phyloP scores from a whole-genome alignment of 441 rosid genomes.

The Gossypium lobatum region DNA sequence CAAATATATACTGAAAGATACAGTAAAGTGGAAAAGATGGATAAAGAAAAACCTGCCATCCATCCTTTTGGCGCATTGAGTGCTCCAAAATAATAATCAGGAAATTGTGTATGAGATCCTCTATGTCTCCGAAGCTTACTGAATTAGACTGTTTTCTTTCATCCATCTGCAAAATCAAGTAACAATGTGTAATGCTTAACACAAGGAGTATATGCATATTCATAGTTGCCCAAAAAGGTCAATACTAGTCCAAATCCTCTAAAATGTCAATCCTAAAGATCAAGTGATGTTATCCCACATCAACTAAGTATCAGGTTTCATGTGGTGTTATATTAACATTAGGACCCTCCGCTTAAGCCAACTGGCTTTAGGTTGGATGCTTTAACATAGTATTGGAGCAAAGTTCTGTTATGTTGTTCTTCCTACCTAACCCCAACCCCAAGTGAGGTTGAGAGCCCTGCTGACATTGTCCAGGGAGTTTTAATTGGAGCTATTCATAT shows the following conservation, averaged over 20 bases:
- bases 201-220: slow-evolving; percentile 1
- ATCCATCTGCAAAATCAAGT: slow-evolving; percentile 58
- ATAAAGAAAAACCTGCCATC: slow-evolving; percentile 77
- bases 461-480: background rate
- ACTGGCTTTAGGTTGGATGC: background rate
- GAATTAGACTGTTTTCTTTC: slow-evolving; percentile 45
- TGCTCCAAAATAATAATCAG: slow-evolving; percentile 91
- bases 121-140: slow-evolving; percentile 66
- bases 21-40: background rate
- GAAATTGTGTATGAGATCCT: slow-evolving; percentile 91
- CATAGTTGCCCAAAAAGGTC: background rate
- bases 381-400: background rate
- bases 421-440: background rate
- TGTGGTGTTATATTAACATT: background rate
- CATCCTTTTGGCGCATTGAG: slow-evolving; percentile 99
- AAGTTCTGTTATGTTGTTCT: background rate
- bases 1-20: slow-evolving; percentile 12
- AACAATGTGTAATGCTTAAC: slow-evolving; percentile 3
- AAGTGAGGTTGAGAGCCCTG: background rate
- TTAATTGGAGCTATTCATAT: background rate
- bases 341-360: background rate
- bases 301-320: background rate
- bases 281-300: background rate
- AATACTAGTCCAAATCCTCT: background rate
- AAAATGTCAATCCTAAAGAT: background rate